phyloP scores from a whole-genome alignment of 176 grass and related monocot species.

The Hsuehochloa calcarea region DNA sequence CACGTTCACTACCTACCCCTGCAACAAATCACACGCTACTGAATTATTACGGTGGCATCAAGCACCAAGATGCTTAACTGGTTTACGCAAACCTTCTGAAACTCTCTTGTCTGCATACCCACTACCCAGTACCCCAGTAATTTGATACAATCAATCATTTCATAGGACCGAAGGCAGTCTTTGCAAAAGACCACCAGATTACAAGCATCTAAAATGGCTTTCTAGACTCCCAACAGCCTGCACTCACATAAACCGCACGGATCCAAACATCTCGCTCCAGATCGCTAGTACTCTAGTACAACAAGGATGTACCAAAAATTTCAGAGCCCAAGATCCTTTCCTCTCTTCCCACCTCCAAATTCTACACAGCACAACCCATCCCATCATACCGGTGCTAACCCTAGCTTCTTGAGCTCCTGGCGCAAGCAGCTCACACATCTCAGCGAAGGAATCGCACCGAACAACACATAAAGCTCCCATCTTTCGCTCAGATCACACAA shows the following conservation, averaged over 20 bases:
- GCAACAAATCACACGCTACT: not conserved
- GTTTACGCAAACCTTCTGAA: not conserved
- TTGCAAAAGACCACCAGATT: not conserved
- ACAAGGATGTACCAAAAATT: not conserved
- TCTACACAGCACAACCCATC: not conserved
- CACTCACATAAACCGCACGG: constrained; percentile 27
- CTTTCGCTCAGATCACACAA: constrained; percentile 25
- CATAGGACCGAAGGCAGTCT: not conserved
- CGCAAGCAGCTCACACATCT: not conserved
- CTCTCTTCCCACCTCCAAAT: not conserved
- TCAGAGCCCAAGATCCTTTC: not conserved
- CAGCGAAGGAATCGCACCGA: not conserved
- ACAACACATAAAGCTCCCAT: not conserved
- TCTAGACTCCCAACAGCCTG: not conserved
- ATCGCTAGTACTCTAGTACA: constrained; percentile 24
- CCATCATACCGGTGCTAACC: not conserved
- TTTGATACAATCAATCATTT: constrained; percentile 13
- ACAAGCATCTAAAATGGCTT: constrained; percentile 29
- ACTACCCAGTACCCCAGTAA: not conserved
- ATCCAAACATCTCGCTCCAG: constrained; percentile 10
- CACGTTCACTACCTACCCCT: not conserved
- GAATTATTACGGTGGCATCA: not conserved
- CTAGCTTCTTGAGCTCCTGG: not conserved
- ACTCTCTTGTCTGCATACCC: not conserved
- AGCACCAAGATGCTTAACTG: not conserved